A percentile compares a stretch with the other conserved stretches of the same genome.
Evolutionary conservation across 306 rosid species (phyloP).

Genomic region (Cucumis sativus): Cucumber_9930_V3 NC_026656.2:17473501-17474000

Average conservation of each 20-base stretch:
- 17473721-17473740: neutral
- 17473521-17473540: neutral
- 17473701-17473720: neutral
- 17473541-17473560: neutral
- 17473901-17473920: too few species aligned
- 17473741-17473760: neutral
- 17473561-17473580: constrained; percentile 6
- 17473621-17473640: neutral
- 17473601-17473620: neutral
- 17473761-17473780: neutral
- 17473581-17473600: neutral
- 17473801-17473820: too few species aligned
- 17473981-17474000: too few species aligned
- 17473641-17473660: neutral
- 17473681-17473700: neutral
- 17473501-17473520: constrained; percentile 27
- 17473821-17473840: too few species aligned
- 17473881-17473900: too few species aligned
- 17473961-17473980: too few species aligned
- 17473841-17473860: too few species aligned
- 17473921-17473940: too few species aligned
- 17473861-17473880: too few species aligned
- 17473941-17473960: too few species aligned
- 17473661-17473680: neutral
- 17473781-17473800: neutral